These are phyloP conservation scores for Yarrowia sp. DNA, from an alignment of 805 yeast genomes.

Conservation along the genomic window DNA sequence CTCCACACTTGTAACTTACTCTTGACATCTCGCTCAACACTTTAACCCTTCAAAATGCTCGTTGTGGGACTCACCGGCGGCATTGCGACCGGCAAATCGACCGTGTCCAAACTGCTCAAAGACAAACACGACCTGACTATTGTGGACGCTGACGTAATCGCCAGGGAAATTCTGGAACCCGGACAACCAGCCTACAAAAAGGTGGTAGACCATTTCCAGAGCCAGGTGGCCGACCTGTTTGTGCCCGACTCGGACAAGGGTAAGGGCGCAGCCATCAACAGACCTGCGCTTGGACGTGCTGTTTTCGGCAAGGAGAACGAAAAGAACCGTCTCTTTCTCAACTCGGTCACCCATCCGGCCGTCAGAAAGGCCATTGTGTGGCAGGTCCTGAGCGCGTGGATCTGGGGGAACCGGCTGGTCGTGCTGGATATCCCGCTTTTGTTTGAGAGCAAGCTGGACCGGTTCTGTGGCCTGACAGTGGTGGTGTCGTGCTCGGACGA, in stretches of 20 bases:
- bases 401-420: constrained; percentile 55
- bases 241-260: constrained; percentile 40
- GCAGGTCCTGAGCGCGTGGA: constrained; percentile 55
- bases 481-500: constrained; percentile 62
- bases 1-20: neutral
- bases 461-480: constrained; percentile 65
- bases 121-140: constrained; percentile 54
- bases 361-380: constrained; percentile 64
- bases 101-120: constrained; percentile 63
- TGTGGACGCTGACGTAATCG: constrained; percentile 88
- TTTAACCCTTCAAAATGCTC: constrained; percentile 58
- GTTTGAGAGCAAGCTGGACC: constrained; percentile 73
- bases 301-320: constrained; percentile 69
- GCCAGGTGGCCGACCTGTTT: constrained; percentile 49
- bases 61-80: constrained; percentile 97
- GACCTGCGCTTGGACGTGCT: constrained; percentile 70
- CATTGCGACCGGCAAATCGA: constrained; percentile 94
- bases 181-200: constrained; percentile 65
- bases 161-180: constrained; percentile 80
- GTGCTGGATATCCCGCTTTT: constrained; percentile 86
- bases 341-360: constrained; percentile 83
- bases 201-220: constrained; percentile 59
- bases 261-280: constrained; percentile 46
- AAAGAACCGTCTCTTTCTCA: constrained; percentile 49
- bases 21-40: neutral